Percentiles rank a stretch among this genome's conserved stretches.
phyloP scores from a whole-genome alignment of 768 basidiomycete genomes.

The Lactarius sanguifluus region DNA sequence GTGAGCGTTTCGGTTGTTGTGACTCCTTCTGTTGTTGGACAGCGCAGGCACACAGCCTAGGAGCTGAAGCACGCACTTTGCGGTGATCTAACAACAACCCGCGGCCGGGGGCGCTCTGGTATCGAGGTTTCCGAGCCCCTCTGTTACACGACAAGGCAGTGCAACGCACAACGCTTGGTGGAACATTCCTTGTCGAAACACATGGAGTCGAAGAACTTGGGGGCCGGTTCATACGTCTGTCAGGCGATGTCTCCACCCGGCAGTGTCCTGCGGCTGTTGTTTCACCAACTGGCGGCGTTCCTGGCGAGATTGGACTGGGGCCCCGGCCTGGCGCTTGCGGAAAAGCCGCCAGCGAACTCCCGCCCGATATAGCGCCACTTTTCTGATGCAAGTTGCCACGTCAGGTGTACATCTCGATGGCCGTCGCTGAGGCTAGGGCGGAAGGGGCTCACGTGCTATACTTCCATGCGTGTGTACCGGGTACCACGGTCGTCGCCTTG shows the following conservation, averaged over 20 bases:
- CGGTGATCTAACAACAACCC: background rate
- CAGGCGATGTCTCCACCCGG: constrained; percentile 1
- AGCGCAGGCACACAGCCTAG: background rate
- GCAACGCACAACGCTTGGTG: background rate
- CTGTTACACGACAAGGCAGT: background rate
- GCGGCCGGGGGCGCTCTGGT: constrained; percentile 6
- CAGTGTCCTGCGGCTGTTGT: background rate
- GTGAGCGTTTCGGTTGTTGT: background rate
- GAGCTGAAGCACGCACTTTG: background rate
- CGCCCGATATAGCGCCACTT: constrained; percentile 11
- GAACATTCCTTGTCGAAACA: background rate
- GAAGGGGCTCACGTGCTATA: background rate
- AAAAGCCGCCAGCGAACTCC: background rate
- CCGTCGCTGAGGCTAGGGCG: background rate
- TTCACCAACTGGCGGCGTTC: background rate
- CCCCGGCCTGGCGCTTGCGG: background rate
- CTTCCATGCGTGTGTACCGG: constrained; percentile 1
- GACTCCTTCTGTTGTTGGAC: background rate
- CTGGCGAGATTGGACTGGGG: background rate
- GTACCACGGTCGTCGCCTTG: background rate
- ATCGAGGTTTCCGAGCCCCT: no score
- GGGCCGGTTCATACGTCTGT: background rate
- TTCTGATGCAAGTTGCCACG: constrained; percentile 22
- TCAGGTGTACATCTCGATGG: constrained; percentile 8
- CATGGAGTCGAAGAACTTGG: background rate